A percentile compares a stretch with the other conserved stretches of the same genome.
Evolutionary conservation across 1,139 yeast species (phyloP).

Genomic region (Lodderomyces theae): DNA sequence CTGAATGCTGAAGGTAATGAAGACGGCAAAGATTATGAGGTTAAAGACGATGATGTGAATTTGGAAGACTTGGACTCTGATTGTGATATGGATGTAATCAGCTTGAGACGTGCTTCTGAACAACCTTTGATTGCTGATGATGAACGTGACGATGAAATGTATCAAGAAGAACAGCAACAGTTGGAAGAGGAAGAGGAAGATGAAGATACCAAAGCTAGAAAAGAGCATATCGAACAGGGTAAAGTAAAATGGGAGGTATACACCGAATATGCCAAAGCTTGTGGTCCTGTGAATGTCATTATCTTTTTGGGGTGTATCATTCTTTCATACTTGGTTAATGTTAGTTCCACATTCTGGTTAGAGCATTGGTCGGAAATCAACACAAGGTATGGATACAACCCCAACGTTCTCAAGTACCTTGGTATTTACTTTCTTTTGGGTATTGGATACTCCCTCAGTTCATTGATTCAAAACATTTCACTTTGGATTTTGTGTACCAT

Average conservation of each 20-base stretch:
- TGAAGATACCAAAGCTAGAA: constrained; percentile 43
- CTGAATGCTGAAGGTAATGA: background rate
- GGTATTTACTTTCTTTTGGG: constrained; percentile 78
- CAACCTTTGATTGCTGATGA: constrained; percentile 49
- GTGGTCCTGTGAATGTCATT: constrained; percentile 69
- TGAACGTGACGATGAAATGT: constrained; percentile 7
- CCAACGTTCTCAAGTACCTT: constrained; percentile 64
- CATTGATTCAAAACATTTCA: constrained; percentile 65
- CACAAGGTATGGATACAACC: constrained; percentile 65
- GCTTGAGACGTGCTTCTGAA: constrained; percentile 70
- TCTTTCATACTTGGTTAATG: constrained; percentile 55
- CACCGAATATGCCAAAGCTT: constrained; percentile 78
- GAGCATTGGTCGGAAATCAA: constrained; percentile 97
- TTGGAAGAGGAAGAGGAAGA: constrained; percentile 42
- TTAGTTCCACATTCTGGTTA: constrained; percentile 75
- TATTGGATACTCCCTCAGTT: constrained; percentile 53
- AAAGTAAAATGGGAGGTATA: constrained; percentile 91
- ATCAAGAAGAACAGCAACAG: constrained; percentile 23
- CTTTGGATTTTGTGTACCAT: constrained; percentile 86
- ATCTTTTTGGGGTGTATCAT: constrained; percentile 52
- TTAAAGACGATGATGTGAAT: constrained; percentile 16
- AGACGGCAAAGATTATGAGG: constrained; percentile 8
- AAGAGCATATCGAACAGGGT: constrained; percentile 89
- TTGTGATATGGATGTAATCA: constrained; percentile 32
- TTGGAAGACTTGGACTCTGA: constrained; percentile 31